Base-by-base conservation (phyloP, 2,329 filamentous ascomycete species). In the Alternaria atra region DNA sequence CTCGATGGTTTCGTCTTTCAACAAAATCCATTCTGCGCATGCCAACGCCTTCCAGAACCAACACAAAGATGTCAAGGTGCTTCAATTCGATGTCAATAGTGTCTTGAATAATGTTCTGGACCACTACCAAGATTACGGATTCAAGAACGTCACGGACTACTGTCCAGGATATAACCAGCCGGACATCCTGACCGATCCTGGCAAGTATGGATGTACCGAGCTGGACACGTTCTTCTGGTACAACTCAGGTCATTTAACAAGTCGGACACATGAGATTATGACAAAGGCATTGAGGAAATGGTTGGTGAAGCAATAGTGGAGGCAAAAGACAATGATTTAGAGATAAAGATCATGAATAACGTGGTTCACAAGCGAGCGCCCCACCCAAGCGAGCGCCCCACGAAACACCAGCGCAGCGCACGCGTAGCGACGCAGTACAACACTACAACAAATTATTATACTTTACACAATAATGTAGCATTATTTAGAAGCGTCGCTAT, bases 171-270 rank as follows among this genome's bases (percentile, higher is more conserved):
- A 83, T 64, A 76, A 83, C 62, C 80, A 83, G 60, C 79, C 81
- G 3, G 81, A 83, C 73, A 80, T 84, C 37, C 67, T 70, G 12
- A 76, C 69, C 5, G 74, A 83, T 53, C 83, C 82, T 57, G 70
- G 62, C 17, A 75, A 74, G 20, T 84, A 85, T 73, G 82, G 81
- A 4, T 85, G 83, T 68, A 73, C 77, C 44, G 76, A 80, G 2
- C 63, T 83, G 53, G 65, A 77, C 6, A 74, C 79, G 39, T 84
- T 84, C 66, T 82, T 84, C 53, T 84, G 82, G 83, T 84, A 80
- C 52, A 80, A 84, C 63, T 78, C 76, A 6, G 82, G 82, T 1
- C 83, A 84, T 77, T 73, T 83, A 67, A 82, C 80, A 1, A 82
- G 74, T 50, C 73, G 77, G 42, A 73, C 79, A 1, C 82, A 84